Percentiles rank a stretch among this genome's conserved stretches.
Evolutionary conservation across 2,329 filamentous ascomycete species (phyloP).

Genomic region (Aspergillus amoenus): DNA sequence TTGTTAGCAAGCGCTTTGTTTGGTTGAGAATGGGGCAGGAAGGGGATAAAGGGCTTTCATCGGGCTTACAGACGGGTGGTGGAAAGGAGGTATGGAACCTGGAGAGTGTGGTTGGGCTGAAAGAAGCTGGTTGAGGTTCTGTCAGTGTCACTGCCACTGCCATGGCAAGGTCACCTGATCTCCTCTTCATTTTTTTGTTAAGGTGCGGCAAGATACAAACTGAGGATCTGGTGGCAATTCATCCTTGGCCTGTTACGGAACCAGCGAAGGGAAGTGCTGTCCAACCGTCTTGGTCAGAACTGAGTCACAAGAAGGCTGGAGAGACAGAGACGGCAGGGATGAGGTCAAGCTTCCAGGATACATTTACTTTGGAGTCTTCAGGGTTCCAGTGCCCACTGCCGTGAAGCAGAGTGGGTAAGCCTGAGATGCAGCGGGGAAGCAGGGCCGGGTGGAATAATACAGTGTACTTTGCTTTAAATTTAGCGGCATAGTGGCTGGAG

Average conservation of each 20-base stretch:
- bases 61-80: no score
- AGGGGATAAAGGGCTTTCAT: background rate
- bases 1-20: no score
- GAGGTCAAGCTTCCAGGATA: no score
- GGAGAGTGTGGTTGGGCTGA: background rate
- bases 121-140: no score
- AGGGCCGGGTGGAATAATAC: constrained; percentile 1
- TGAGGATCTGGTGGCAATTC: background rate
- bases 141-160: background rate
- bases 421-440: constrained; percentile 9
- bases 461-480: background rate
- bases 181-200: background rate
- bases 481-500: background rate
- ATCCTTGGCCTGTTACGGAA: background rate
- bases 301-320: background rate
- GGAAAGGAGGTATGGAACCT: no score
- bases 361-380: no score
- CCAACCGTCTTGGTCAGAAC: background rate
- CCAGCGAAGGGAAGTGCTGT: background rate
- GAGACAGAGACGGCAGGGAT: no score
- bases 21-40: background rate
- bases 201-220: background rate
- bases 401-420: background rate
- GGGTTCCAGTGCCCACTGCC: no score
- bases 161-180: background rate